Base-by-base conservation (phyloP, 2,329 filamentous ascomycete genomes). In the Pezicula carpinea region DNA sequence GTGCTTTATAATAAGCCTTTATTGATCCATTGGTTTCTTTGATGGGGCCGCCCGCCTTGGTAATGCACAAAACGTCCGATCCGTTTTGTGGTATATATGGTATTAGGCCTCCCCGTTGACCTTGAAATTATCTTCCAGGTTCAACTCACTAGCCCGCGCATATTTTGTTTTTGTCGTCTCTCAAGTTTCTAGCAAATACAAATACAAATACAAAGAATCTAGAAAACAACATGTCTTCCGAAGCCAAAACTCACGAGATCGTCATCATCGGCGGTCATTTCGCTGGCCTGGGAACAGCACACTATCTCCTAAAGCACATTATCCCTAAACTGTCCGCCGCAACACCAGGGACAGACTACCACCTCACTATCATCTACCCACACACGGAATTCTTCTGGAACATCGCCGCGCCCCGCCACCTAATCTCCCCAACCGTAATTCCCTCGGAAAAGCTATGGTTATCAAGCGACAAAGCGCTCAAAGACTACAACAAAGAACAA, bases 341-440 rank as follows among this genome's bases (percentile, higher is more conserved):
- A 6, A 43, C 34, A n/a, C 44, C 47, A 19, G 11, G 29, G 13
- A 45, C 44, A 14, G 66, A 66, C 7, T 78, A 77, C 58, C 74
- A 75, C 45, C 63, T 82, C 40, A 72, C 73, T 38, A 64, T 80
- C n/a, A 67, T 83, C 57, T 71, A 73, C 50, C 75, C 77, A 4
- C 73, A 73, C 13, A 65, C 68, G 4, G 65, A 71, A 34, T 79
- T 75, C 65, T 82, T 69, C 66, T 80, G 70, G 59, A 71, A 72
- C 34, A 63, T 75, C 19, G 76, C 72, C 1, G 71, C 76, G 2
- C 79, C 79, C 0, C 71, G 80, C 29, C 69, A 73, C 33, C 62
- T 79, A 26, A 68, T 72, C 22, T 75, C 74, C 22, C 68, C 73
- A 1, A 60, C 68, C 1, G 66, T 71, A 21, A 68, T 80, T 48